These are phyloP conservation scores for Hyparrhenia diplandra DNA, from an alignment of 176 grass and related monocot genomes.

Conservation along the genomic window DNA sequence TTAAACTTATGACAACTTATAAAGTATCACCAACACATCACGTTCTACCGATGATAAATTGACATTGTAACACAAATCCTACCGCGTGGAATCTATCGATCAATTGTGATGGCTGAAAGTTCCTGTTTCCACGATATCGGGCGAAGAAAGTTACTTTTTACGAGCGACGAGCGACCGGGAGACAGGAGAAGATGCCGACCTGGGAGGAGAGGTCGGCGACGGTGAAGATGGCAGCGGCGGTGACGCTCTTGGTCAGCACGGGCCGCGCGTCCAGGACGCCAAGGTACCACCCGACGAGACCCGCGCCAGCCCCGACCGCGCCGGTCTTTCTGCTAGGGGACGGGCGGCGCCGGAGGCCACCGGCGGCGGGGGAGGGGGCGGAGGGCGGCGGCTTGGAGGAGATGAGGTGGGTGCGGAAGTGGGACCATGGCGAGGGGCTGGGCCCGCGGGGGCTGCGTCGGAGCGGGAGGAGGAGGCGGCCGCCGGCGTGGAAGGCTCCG, in stretches of 20 bases:
- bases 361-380: conserved; percentile 19
- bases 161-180: no score
- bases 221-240: conserved; percentile 78
- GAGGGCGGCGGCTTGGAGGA: conserved; percentile 35
- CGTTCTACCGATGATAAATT: background rate
- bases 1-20: background rate
- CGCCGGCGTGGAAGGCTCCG: conserved; percentile 31
- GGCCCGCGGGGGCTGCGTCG: background rate
- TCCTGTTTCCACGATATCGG: background rate
- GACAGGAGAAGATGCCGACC: conserved; percentile 26
- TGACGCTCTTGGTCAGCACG: conserved; percentile 85
- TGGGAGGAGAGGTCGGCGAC: conserved; percentile 76
- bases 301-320: conserved; percentile 24
- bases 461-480: conserved; percentile 35
- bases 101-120: background rate
- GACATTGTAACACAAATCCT: background rate
- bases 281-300: conserved; percentile 70
- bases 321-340: background rate
- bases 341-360: background rate
- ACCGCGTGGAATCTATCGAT: background rate
- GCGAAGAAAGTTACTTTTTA: background rate
- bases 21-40: background rate
- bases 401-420: conserved; percentile 51
- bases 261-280: conserved; percentile 65
- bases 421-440: conserved; percentile 3